A percentile compares a stretch with the other conserved stretches of the same genome.
phyloP scores from a whole-genome alignment of 2,329 filamentous ascomycete genomes.

The Helotiales sp. region DNA sequence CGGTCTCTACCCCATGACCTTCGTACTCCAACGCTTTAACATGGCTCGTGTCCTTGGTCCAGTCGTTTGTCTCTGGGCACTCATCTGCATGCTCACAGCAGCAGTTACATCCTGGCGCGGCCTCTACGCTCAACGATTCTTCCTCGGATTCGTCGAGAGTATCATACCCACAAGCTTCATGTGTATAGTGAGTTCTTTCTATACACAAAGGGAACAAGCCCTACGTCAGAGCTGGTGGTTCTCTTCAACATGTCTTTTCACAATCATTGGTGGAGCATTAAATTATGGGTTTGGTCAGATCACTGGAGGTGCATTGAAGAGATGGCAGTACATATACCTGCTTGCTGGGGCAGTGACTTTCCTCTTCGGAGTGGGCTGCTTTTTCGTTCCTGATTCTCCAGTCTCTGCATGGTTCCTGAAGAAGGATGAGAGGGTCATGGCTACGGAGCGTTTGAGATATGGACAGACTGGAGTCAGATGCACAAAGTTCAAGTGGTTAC shows the following conservation, averaged over 20 bases:
- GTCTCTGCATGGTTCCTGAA: constrained; percentile 69
- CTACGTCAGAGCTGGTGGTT: constrained; percentile 70
- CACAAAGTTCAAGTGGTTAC: constrained; percentile 57
- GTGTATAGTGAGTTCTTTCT: constrained; percentile 61
- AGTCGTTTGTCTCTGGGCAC: constrained; percentile 65
- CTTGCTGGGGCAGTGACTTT: constrained; percentile 64
- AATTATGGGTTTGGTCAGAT: constrained; percentile 71
- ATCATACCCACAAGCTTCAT: constrained; percentile 68
- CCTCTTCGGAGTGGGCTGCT: constrained; percentile 64
- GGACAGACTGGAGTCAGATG: constrained; percentile 65
- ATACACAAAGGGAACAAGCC: constrained; percentile 65
- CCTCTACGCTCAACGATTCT: constrained; percentile 66
- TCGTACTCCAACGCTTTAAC: constrained; percentile 66
- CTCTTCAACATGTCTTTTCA: constrained; percentile 52
- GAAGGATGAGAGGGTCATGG: constrained; percentile 60
- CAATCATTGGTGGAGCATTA: constrained; percentile 61
- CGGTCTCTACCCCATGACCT: constrained; percentile 73
- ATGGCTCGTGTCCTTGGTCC: constrained; percentile 63
- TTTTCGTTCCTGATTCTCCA: constrained; percentile 64
- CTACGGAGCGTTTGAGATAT: constrained; percentile 61
- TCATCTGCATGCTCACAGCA: constrained; percentile 68
- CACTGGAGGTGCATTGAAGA: constrained; percentile 48
- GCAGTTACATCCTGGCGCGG: constrained; percentile 63
- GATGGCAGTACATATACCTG: constrained; percentile 73
- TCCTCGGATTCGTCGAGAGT: constrained; percentile 60